Conservation (phyloP, 129 eudicot species). For the Centella asiatica region DNA sequence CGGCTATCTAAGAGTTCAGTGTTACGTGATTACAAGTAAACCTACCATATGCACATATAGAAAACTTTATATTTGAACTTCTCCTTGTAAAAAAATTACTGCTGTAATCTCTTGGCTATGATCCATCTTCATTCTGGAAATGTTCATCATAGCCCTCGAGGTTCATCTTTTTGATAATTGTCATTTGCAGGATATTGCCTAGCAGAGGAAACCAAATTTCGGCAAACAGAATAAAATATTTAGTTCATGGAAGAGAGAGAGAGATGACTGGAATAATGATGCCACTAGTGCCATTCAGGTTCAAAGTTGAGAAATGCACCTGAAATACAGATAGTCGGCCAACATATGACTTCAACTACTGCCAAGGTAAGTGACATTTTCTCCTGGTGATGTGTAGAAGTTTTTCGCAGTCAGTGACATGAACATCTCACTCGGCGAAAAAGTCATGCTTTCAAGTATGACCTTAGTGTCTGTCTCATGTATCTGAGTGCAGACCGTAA, state of each 20-base stretch:
- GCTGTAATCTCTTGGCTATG: not conserved
- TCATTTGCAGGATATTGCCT: slow-evolving; percentile 5
- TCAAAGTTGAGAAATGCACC: too few species aligned
- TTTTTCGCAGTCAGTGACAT: slow-evolving; percentile 3
- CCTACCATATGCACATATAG: too few species aligned
- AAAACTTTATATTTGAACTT: too few species aligned
- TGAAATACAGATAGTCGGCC: too few species aligned
- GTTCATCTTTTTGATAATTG: not conserved
- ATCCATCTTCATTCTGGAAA: not conserved
- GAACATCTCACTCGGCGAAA: slow-evolving; percentile 12
- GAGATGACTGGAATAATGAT: not conserved
- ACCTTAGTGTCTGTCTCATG: slow-evolving; percentile 58
- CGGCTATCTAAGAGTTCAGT: too few species aligned
- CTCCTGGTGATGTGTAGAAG: slow-evolving; percentile 8
- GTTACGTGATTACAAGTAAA: too few species aligned
- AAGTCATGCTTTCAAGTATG: slow-evolving; percentile 19
- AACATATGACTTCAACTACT: too few species aligned
- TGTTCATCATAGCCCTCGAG: slow-evolving; percentile 19
- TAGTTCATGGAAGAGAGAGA: not conserved
- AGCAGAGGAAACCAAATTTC: slow-evolving; percentile 1
- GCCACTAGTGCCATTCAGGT: not conserved
- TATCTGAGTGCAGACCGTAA: slow-evolving; percentile 85
- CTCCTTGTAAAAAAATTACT: not conserved
- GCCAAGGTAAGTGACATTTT: not conserved
- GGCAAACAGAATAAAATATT: not conserved